Percentiles rank a stretch among this genome's conserved stretches.
Evolutionary conservation across 371 early-diverging fungal genomes (phyloP).

Genomic region (Mortierella sp.): DNA sequence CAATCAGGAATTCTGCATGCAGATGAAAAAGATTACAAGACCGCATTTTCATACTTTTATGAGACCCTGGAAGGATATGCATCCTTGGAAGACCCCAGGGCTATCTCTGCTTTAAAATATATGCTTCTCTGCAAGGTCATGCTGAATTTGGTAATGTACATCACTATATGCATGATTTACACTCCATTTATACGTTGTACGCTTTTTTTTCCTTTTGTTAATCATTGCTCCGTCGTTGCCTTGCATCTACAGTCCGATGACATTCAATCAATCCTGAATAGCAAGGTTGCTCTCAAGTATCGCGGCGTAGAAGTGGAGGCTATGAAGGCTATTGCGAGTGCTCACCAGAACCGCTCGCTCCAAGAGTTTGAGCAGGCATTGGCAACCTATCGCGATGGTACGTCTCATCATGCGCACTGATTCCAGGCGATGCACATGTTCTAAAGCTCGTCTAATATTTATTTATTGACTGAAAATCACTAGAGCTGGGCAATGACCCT

Average conservation of each 20-base stretch:
- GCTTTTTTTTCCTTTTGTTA: neutral
- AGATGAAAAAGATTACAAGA: conserved; percentile 99
- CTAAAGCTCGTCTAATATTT: neutral
- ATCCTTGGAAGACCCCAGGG: conserved; percentile 87
- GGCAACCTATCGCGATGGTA: conserved; percentile 85
- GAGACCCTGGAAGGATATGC: conserved; percentile 97
- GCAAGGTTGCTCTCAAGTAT: conserved; percentile 85
- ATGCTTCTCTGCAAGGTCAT: conserved; percentile 98
- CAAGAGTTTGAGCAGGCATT: conserved; percentile 94
- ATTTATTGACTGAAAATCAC: neutral
- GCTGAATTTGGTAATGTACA: conserved; percentile 82
- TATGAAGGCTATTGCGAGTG: conserved; percentile 94
- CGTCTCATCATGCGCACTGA: neutral
- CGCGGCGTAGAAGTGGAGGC: conserved; percentile 88
- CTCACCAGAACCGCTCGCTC: conserved; percentile 94
- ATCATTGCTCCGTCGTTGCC: neutral
- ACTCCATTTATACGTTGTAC: neutral
- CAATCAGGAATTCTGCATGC: conserved; percentile 98
- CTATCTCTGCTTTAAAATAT: conserved; percentile 93
- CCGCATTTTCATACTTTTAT: conserved; percentile 98
- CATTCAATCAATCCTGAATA: conserved; percentile 86
- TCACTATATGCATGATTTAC: neutral
- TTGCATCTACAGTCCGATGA: conserved; percentile 78
- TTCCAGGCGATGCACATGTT: neutral
- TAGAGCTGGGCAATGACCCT: conserved; percentile 91